Evolutionary conservation across 345 rosid species (phyloP), one percentile per base, ranked within the genome.

Genomic region (Punica granatum): DNA sequence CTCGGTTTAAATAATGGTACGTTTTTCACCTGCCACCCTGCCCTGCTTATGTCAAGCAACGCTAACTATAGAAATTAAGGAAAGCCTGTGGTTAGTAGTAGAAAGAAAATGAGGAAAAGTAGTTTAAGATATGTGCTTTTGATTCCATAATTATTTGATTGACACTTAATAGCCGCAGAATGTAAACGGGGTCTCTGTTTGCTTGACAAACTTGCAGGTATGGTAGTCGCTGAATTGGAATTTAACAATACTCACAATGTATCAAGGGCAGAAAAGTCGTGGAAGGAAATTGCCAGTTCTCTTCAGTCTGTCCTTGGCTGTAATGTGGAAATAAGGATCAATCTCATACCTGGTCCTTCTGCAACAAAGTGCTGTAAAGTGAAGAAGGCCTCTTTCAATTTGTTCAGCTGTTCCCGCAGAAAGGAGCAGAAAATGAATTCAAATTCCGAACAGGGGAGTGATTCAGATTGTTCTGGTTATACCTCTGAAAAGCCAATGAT

Each of bases 241-340:
- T 91, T 91, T 74, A 60, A 76, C 73, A 82, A 80, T 72, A 78
- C 85, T 68, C 75, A 70, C 53, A 76, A 83, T 69, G 91, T 83
- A 54, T 67, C 86, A 11, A 89, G 79, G 76, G 97, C 99, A 16
- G 99, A 94, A 73, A 91, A 84, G 77, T 89, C 97, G 46, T 94
- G 99, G 99, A 94, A 94, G 78, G 51, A 67, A 54, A 94, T 94
- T 54, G 99, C 99, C 70, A 89, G 86, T 71, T 82, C 85, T 18
- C 87, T 94, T 73, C 99, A 89, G 74, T 78, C 84, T 28, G 70
- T 85, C 68, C 71, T 94, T 70, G 97, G 97, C 32, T 76, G 88
- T 69, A 94, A 91, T n/a, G 89, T 94, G 44, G 99, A 94, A 80
- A 86, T 94, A 41, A 80, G 90, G 63, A 78, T 91, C 74, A 85